Conservation (phyloP, 768 basidiomycete genomes). For the Auricularia auricula-judae region DNA sequence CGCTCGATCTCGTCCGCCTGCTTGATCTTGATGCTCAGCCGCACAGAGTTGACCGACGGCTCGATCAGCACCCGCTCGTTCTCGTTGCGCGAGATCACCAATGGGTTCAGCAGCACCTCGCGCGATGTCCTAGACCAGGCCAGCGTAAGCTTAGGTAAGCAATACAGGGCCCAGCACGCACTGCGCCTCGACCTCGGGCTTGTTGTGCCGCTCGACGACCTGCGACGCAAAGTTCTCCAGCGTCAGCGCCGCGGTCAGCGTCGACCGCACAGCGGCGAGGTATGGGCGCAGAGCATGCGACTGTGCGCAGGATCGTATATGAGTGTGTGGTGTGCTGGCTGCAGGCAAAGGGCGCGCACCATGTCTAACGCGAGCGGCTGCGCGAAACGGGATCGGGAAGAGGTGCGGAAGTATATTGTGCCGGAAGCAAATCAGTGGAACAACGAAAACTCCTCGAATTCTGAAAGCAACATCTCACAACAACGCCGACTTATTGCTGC, state of each 20-base stretch:
- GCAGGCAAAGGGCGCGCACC: too few relatives aligned
- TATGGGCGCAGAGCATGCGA: conserved; percentile 94
- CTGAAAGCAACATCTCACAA: too few relatives aligned
- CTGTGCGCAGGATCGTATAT: conserved; percentile 27
- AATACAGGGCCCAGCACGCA: conserved; percentile 23
- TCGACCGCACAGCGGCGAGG: conserved; percentile 89
- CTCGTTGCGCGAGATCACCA: conserved; percentile 93
- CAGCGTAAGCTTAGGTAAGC: neutral
- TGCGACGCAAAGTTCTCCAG: conserved; percentile 97
- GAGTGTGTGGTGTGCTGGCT: too few relatives aligned
- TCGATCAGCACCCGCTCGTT: conserved; percentile 96
- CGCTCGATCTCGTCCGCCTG: conserved; percentile 98
- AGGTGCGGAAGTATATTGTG: too few relatives aligned
- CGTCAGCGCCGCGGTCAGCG: conserved; percentile 93
- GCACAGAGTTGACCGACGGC: conserved; percentile 92
- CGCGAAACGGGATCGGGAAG: too few relatives aligned
- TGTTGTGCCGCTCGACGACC: conserved; percentile 96
- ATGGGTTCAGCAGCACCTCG: conserved; percentile 88
- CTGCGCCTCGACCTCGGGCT: conserved; percentile 89
- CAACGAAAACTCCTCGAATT: too few relatives aligned
- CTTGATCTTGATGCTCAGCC: conserved; percentile 96
- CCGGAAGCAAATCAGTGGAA: too few relatives aligned
- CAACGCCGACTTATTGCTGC: too few relatives aligned
- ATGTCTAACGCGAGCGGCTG: too few relatives aligned
- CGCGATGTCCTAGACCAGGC: conserved; percentile 57